Evolutionary conservation across 2,329 filamentous ascomycete species (phyloP).

Genomic region (Parastagonospora avenae): DNA sequence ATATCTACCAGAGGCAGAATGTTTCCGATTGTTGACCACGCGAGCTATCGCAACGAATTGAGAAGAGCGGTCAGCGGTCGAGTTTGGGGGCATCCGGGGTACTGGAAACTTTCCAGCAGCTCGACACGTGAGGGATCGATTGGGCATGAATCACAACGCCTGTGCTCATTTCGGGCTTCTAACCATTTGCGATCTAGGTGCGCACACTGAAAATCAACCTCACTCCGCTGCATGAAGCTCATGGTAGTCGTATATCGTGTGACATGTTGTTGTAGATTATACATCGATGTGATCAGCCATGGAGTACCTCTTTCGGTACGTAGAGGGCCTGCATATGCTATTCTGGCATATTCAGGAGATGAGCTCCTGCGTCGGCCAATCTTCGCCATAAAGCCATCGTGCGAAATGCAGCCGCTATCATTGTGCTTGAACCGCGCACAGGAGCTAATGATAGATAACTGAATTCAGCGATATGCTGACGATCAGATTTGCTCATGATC

Average conservation of each 20-base stretch:
- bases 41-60: slow-evolving; percentile 5
- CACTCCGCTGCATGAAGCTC: slow-evolving; percentile 2
- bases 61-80: slow-evolving; percentile 13
- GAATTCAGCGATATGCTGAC: too few species aligned
- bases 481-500: too few species aligned
- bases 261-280: not conserved
- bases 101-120: not conserved
- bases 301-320: too few species aligned
- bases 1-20: not conserved
- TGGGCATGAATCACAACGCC: slow-evolving; percentile 9
- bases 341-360: too few species aligned
- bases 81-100: not conserved
- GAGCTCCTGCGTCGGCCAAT: too few species aligned
- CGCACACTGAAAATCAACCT: slow-evolving; percentile 16
- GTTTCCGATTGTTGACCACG: slow-evolving; percentile 12
- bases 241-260: not conserved
- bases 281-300: not conserved
- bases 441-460: too few species aligned
- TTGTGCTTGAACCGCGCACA: too few species aligned
- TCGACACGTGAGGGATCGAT: slow-evolving; percentile 16
- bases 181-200: slow-evolving; percentile 13
- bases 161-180: slow-evolving; percentile 13
- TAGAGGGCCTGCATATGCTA: too few species aligned
- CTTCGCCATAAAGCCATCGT: too few species aligned
- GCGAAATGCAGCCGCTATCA: too few species aligned